Conservation (phyloP, 2,329 filamentous ascomycete genomes). For the Apiospora arundinis region DNA sequence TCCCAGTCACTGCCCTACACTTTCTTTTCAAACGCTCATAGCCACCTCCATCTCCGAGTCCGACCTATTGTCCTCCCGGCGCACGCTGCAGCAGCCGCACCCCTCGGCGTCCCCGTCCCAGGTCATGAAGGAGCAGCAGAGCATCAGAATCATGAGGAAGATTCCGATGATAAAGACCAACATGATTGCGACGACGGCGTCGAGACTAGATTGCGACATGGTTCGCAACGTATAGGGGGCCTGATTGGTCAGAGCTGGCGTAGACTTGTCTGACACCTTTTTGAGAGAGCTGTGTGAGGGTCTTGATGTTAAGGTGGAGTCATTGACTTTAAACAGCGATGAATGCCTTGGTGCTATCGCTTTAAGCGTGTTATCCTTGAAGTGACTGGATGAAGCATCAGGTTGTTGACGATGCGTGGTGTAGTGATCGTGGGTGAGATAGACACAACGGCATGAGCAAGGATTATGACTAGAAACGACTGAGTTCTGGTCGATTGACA, state of each 20-base stretch:
- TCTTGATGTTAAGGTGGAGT: neutral
- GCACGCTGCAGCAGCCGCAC: slow-evolving; percentile 3
- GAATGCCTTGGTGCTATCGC: too few species aligned
- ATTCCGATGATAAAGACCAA: slow-evolving; percentile 17
- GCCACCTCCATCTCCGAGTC: slow-evolving; percentile 6
- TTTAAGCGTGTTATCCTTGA: neutral
- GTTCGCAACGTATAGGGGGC: neutral
- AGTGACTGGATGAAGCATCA: neutral
- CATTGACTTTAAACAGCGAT: too few species aligned
- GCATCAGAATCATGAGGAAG: neutral
- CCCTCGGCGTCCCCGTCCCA: slow-evolving; percentile 7
- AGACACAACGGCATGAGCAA: neutral
- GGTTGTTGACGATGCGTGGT: too few species aligned
- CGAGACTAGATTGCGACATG: neutral
- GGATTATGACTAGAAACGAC: neutral
- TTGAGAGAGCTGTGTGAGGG: neutral
- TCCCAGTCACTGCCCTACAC: too few species aligned
- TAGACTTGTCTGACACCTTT: neutral
- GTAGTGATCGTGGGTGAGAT: neutral
- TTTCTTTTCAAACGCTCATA: neutral
- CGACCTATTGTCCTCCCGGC: slow-evolving; percentile 4
- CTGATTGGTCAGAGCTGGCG: neutral
- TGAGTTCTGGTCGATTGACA: neutral
- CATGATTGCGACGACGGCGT: neutral
- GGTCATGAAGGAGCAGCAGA: slow-evolving; percentile 18